Evolutionary conservation across 306 rosid genomes (phyloP).

Genomic region (Fragaria iinumae): DNA sequence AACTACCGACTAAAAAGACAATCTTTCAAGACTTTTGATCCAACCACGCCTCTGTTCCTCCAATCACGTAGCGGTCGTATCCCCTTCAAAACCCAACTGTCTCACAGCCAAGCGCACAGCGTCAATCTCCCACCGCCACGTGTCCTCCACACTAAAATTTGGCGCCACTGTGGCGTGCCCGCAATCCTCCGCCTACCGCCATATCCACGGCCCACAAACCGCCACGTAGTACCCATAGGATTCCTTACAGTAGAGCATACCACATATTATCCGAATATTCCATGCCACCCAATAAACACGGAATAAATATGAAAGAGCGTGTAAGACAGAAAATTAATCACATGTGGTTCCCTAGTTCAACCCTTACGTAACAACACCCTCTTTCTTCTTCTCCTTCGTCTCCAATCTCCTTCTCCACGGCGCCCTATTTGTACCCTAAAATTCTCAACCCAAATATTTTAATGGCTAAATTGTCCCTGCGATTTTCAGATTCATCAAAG

Average conservation of each 20-base stretch:
- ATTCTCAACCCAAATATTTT: constrained; percentile 20
- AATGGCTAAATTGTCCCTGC: constrained; percentile 59
- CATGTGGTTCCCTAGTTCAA: not conserved
- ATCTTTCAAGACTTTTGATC: too few relatives aligned
- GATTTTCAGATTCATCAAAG: constrained; percentile 27
- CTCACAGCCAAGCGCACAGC: not conserved
- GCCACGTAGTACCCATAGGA: constrained; percentile 35
- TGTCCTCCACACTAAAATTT: not conserved
- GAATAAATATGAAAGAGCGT: not conserved
- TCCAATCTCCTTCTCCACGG: not conserved
- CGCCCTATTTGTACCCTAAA: constrained; percentile 4
- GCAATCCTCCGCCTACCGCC: not conserved
- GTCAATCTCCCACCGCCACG: not conserved
- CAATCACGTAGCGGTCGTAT: not conserved
- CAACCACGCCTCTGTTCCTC: not conserved
- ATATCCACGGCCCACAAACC: not conserved
- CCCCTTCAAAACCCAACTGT: not conserved
- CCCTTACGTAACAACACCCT: not conserved
- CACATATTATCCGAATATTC: constrained; percentile 41
- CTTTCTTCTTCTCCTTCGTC: not conserved
- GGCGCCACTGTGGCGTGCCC: not conserved
- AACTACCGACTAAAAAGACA: too few relatives aligned
- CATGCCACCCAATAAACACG: not conserved
- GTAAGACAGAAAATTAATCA: not conserved
- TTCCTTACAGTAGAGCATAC: not conserved